These are phyloP conservation scores for Hysterangium stoloniferum DNA, from an alignment of 768 basidiomycete species.

Conservation along the genomic window DNA sequence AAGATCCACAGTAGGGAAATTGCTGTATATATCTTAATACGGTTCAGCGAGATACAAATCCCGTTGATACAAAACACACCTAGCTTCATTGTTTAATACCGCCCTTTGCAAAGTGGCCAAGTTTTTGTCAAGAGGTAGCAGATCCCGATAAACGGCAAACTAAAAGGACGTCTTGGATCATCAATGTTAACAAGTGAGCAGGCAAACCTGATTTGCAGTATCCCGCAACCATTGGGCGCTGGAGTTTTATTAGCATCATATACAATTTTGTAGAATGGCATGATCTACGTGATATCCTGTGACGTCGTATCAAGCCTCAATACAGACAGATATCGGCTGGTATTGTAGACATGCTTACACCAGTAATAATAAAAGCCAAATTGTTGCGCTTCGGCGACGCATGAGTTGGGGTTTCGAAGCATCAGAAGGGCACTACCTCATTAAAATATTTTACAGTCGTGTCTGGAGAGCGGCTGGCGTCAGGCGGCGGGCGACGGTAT, in stretches of 20 bases:
- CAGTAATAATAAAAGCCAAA: conserved; percentile 74
- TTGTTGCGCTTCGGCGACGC: conserved; percentile 44
- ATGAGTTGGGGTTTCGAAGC: conserved; percentile 7
- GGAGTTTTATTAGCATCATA: conserved; percentile 10
- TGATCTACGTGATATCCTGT: conserved; percentile 65
- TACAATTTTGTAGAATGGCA: background rate
- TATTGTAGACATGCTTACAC: conserved; percentile 34
- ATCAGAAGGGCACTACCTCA: conserved; percentile 29
- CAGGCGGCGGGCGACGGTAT: no score
- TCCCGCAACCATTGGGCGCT: conserved; percentile 83
- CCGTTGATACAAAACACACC: conserved; percentile 7
- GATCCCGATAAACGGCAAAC: conserved; percentile 63
- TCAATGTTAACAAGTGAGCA: background rate
- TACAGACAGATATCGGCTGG: background rate
- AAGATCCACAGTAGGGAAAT: conserved; percentile 74
- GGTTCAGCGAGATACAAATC: background rate
- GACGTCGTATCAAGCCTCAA: conserved; percentile 5
- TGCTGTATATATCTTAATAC: conserved; percentile 44
- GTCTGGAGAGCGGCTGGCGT: conserved; percentile 34
- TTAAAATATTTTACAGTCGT: conserved; percentile 76
- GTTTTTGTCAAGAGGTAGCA: conserved; percentile 48
- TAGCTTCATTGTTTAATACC: conserved; percentile 67
- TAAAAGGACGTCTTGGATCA: conserved; percentile 20
- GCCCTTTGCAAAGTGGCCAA: conserved; percentile 64
- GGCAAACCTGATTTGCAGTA: conserved; percentile 63